Base-by-base conservation (phyloP, 176 grass and related monocot genomes). In the Metroxylon sagu region DNA sequence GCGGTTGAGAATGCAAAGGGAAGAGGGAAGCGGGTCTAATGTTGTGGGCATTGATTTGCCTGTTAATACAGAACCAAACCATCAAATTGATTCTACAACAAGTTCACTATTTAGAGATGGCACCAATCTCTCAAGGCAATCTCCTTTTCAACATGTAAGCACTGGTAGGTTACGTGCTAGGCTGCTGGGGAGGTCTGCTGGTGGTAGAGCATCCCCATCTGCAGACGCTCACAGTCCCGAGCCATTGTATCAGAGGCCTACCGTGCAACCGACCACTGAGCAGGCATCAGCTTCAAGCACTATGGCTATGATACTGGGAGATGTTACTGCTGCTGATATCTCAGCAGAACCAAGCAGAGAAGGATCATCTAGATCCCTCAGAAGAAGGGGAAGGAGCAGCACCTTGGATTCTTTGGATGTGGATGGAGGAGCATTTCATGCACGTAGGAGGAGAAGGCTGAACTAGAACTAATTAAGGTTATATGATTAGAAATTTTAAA, bases 211-310 rank as follows among this genome's bases (percentile, higher is more conserved):
- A 27, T 54, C 25, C 5, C 25, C 29, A 5, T 52, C 69, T 53
- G 54, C 59, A 48, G 29, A 52, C 53, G 15, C 27, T 14, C 16
- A 48, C 27, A 54, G 43, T 60, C 49, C 52, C 23, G 59, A 62
- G 29, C 55, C 17, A 0, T 14, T 19, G 1, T 55, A 26, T 71
- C 70, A 21, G 61, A 55, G 29, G 23, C 48, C 49, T 70, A 65
- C 64, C 52, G 53, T 18, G 2, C 35, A 39, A 16, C 69, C 66
- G 21, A 4, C 19, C 1, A 57, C 73, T 60, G 80, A 80, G 56
- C 85, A 80, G 50, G 56, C 18, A 2, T 81, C 80, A 0, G 65
- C 48, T 71, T 84, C 80, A 62, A 84, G 80, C 66, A 77, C 73
- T 15, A 35, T 75, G 57, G 54, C 64, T 76, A 49, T 81, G 62